A percentile compares a stretch with the other conserved stretches of the same genome.
These are phyloP conservation scores for Gossypium herbaceum DNA, from an alignment of 345 rosid genomes.

Conservation along the genomic window DNA sequence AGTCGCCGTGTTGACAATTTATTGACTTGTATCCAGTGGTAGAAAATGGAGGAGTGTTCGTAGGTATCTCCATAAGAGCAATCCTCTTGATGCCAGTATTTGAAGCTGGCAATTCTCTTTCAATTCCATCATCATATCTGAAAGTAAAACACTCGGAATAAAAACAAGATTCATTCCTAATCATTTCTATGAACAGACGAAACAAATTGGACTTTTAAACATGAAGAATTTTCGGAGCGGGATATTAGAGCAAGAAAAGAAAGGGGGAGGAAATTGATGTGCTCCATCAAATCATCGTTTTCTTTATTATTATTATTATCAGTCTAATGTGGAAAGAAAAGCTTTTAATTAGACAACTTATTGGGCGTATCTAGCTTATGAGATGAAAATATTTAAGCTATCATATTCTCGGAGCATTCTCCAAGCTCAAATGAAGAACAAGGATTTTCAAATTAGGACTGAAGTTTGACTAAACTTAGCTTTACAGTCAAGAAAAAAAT, in stretches of 20 bases:
- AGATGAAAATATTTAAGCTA: neutral
- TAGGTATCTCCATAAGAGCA: conserved; percentile 57
- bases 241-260: neutral
- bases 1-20: conserved; percentile 14
- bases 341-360: neutral
- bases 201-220: neutral
- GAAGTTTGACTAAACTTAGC: neutral
- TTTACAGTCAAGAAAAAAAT: neutral
- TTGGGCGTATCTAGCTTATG: no score
- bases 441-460: neutral
- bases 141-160: conserved; percentile 1
- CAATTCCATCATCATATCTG: conserved; percentile 30
- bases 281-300: neutral
- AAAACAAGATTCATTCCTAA: neutral
- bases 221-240: neutral
- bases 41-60: conserved; percentile 28
- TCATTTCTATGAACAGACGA: neutral
- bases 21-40: conserved; percentile 14
- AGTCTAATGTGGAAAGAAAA: neutral
- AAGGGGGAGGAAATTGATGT: neutral
- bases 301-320: neutral
- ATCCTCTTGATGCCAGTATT: conserved; percentile 29
- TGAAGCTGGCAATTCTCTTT: conserved; percentile 19
- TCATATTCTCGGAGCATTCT: neutral
- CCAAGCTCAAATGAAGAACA: neutral